Percentiles rank a stretch among this genome's conserved stretches.
phyloP scores from a whole-genome alignment of 176 grass and related monocot genomes.

The Dendrocalamus sinicus region DNA sequence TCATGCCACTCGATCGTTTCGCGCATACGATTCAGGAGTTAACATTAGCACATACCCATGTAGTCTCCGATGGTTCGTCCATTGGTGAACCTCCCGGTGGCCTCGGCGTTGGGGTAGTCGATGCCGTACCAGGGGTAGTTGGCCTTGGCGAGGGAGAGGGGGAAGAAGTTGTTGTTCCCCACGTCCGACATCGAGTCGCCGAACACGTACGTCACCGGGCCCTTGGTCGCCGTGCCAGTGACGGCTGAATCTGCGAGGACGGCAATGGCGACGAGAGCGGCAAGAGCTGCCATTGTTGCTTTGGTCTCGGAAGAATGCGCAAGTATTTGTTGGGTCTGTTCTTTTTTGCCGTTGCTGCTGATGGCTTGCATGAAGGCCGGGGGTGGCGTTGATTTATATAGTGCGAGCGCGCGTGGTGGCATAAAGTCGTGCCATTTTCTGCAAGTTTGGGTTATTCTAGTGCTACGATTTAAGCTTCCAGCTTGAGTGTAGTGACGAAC shows the following conservation, averaged over 20 bases:
- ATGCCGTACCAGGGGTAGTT: slow-evolving; percentile 97
- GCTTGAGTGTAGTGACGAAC: slow-evolving; percentile 53
- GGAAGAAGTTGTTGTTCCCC: slow-evolving; percentile 93
- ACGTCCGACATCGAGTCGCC: slow-evolving; percentile 97
- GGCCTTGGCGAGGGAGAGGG: slow-evolving; percentile 73
- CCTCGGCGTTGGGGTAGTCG: slow-evolving; percentile 63
- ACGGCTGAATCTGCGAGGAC: slow-evolving; percentile 16
- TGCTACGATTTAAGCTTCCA: slow-evolving; percentile 16
- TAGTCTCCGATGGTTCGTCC: slow-evolving; percentile 90
- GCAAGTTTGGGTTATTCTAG: slow-evolving; percentile 50
- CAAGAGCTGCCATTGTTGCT: slow-evolving; percentile 54
- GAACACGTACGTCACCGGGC: slow-evolving; percentile 72
- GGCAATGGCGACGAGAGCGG: slow-evolving; percentile 37
- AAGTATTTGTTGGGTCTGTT: not conserved
- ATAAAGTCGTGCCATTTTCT: slow-evolving; percentile 30
- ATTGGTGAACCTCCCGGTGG: slow-evolving; percentile 92
- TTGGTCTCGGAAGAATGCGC: not conserved
- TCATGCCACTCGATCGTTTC: not conserved
- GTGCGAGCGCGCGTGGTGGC: not conserved
- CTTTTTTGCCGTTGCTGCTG: not conserved
- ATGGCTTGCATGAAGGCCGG: not conserved
- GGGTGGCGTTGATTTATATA: slow-evolving; percentile 20
- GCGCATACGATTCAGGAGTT: not conserved
- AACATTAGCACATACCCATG: slow-evolving; percentile 64
- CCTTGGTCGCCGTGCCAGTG: slow-evolving; percentile 2